phyloP scores from a whole-genome alignment of 2,329 filamentous ascomycete species.

The Apiospora hydei region DNA sequence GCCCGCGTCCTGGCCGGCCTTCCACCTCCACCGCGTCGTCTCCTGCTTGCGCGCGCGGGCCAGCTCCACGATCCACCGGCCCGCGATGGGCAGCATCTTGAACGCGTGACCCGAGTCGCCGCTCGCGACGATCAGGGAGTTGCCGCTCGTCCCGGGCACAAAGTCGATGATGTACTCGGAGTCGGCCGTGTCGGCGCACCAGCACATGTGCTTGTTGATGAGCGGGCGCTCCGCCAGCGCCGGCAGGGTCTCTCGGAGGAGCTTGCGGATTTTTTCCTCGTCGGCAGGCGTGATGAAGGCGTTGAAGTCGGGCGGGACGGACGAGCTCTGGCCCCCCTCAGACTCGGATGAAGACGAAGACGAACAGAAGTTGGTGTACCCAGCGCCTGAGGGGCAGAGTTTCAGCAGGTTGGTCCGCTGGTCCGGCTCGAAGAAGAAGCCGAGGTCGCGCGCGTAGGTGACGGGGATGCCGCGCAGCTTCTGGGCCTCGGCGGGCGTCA shows the following conservation, averaged over 20 bases:
- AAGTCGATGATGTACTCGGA: conserved; percentile 68
- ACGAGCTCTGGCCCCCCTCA: neutral
- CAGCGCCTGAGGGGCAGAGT: conserved; percentile 65
- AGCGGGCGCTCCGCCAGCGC: conserved; percentile 52
- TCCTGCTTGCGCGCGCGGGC: conserved; percentile 46
- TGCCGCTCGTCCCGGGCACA: conserved; percentile 52
- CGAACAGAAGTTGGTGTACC: conserved; percentile 55
- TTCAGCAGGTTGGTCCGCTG: conserved; percentile 64
- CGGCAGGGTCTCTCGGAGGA: conserved; percentile 36
- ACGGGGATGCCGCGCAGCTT: conserved; percentile 61
- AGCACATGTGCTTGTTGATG: conserved; percentile 65
- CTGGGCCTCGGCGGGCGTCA: conserved; percentile 61
- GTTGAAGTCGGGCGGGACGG: neutral
- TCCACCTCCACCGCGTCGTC: conserved; percentile 60
- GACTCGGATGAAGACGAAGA: neutral
- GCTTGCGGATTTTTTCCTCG: conserved; percentile 53
- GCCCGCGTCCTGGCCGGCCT: conserved; percentile 39
- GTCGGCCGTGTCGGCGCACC: conserved; percentile 68
- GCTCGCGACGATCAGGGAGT: conserved; percentile 57
- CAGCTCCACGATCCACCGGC: conserved; percentile 57
- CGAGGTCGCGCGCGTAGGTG: too few relatives aligned
- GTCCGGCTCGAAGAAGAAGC: conserved; percentile 60
- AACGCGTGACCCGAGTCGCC: conserved; percentile 70
- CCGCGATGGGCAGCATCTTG: conserved; percentile 68
- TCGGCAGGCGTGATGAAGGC: conserved; percentile 62